phyloP scores from a whole-genome alignment of 1,139 yeast genomes.

The Saccharomyces hybrid region DNA sequence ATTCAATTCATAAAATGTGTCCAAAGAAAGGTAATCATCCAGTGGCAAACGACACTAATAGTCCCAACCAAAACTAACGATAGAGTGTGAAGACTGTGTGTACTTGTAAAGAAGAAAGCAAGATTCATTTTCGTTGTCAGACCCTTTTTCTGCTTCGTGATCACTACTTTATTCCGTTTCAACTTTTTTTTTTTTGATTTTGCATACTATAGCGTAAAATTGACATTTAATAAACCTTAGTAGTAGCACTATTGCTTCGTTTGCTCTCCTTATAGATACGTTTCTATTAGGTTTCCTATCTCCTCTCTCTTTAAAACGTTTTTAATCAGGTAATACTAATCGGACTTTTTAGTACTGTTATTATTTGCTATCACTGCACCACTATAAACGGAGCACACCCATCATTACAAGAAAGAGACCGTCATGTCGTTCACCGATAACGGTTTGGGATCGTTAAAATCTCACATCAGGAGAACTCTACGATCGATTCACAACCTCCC shows the following conservation, averaged over 20 bases:
- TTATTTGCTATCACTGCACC: neutral
- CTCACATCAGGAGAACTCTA: constrained; percentile 10
- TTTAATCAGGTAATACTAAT: no score
- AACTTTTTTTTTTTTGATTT: neutral
- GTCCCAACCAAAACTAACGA: neutral
- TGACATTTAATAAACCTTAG: constrained; percentile 6
- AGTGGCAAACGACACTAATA: neutral
- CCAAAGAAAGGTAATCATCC: neutral
- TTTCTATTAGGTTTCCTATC: neutral
- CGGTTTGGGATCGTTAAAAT: constrained; percentile 3
- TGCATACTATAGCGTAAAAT: constrained; percentile 1
- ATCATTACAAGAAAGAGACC: neutral
- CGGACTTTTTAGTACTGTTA: neutral
- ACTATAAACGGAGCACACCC: neutral
- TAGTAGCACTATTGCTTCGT: neutral
- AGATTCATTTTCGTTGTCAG: neutral
- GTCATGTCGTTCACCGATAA: neutral
- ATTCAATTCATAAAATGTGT: neutral
- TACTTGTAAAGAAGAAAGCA: neutral
- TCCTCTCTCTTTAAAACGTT: no score
- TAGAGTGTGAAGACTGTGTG: neutral
- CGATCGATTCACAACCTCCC: constrained; percentile 19
- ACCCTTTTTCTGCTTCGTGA: neutral
- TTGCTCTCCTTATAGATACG: neutral
- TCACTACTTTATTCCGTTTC: neutral